Evolutionary conservation across 176 grass and related monocot genomes (phyloP).

Genomic region (Metroxylon sagu): DNA sequence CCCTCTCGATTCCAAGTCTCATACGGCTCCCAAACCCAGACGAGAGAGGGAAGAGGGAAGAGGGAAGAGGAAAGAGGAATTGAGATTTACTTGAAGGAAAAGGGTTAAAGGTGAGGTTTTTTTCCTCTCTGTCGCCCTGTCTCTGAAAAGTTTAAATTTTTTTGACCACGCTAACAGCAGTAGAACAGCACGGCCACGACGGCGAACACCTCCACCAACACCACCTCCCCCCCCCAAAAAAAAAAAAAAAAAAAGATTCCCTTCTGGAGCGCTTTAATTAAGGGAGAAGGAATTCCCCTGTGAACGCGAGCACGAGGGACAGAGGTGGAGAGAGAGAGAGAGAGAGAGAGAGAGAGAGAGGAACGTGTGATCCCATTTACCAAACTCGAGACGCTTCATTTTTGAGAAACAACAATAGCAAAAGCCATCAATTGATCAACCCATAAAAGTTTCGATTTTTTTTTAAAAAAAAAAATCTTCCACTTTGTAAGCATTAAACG

Average conservation of each 20-base stretch:
- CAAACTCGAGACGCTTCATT: too few species aligned
- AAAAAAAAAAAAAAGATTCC: slow-evolving; percentile 27
- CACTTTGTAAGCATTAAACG: too few species aligned
- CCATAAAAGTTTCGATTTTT: too few species aligned
- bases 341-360: not conserved
- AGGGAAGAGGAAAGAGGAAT: slow-evolving; percentile 3
- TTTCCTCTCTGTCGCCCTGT: slow-evolving; percentile 8
- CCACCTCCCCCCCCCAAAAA: slow-evolving; percentile 35
- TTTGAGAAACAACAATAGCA: too few species aligned
- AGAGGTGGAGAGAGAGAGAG: not conserved
- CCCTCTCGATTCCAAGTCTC: slow-evolving; percentile 6
- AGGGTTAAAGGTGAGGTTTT: not conserved
- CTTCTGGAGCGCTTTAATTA: slow-evolving; percentile 26
- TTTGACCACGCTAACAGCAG: not conserved
- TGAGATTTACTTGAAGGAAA: not conserved
- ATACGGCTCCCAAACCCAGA: slow-evolving; percentile 1
- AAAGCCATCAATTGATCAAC: too few species aligned
- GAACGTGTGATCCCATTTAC: too few species aligned
- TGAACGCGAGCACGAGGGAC: not conserved
- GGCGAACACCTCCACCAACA: not conserved
- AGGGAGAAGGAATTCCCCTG: slow-evolving; percentile 22
- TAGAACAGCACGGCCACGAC: too few species aligned
- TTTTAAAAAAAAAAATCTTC: too few species aligned
- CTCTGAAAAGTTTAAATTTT: not conserved
- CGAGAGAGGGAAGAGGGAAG: not conserved